A percentile compares a stretch with the other conserved stretches of the same genome.
phyloP scores from a whole-genome alignment of 2,329 filamentous ascomycete genomes.

The Cytospora leucostoma region DNA sequence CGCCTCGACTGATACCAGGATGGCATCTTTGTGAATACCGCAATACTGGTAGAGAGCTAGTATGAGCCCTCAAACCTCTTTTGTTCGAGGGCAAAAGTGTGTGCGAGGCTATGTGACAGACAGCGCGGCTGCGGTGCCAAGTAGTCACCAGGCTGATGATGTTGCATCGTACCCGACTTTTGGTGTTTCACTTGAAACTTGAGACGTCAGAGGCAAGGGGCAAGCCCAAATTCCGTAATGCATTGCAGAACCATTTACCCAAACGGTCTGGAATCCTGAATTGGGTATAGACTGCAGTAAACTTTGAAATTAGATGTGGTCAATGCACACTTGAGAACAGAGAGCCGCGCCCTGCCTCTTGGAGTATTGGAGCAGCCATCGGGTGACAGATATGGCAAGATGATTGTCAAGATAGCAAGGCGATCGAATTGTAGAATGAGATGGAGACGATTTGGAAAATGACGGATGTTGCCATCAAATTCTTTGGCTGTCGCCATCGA shows the following conservation, averaged over 20 bases:
- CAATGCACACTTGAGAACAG: not conserved
- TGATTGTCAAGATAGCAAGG: no score
- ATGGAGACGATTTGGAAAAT: no score
- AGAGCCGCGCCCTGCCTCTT: not conserved
- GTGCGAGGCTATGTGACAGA: slow-evolving; percentile 10
- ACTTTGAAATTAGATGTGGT: not conserved
- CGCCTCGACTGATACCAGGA: not conserved
- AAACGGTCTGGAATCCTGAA: not conserved
- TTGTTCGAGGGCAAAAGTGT: slow-evolving; percentile 2
- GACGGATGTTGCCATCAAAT: no score
- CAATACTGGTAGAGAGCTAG: slow-evolving; percentile 13
- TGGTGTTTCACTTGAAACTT: slow-evolving; percentile 51
- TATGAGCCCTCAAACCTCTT: slow-evolving; percentile 14
- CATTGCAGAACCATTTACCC: slow-evolving; percentile 1
- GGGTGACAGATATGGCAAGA: not conserved
- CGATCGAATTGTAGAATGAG: no score
- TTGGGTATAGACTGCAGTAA: no score
- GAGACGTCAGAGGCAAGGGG: slow-evolving; percentile 43
- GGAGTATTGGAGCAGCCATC: not conserved
- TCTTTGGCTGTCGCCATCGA: no score
- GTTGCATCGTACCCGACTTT: slow-evolving; percentile 35
- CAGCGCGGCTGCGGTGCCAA: slow-evolving; percentile 19
- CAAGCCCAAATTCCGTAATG: slow-evolving; percentile 6
- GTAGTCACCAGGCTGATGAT: slow-evolving; percentile 23
- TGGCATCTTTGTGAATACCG: not conserved